A percentile compares a stretch with the other conserved stretches of the same genome.
Evolutionary conservation across 2,329 filamentous ascomycete species (phyloP).

Genomic region (Falciphora oryzae): DNA sequence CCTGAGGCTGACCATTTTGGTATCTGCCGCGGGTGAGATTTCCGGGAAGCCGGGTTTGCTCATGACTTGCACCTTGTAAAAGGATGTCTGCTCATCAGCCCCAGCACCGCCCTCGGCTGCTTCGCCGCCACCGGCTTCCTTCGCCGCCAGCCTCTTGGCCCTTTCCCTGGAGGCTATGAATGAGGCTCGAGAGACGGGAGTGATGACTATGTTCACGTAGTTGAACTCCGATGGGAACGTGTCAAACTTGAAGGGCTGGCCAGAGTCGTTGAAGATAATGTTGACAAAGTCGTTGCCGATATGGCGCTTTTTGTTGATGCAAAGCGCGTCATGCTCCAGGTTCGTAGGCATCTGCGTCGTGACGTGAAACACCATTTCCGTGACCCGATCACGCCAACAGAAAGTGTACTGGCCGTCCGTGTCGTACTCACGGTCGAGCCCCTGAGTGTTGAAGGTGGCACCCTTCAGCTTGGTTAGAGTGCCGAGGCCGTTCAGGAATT

Average conservation of each 20-base stretch:
- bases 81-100: constrained; percentile 35
- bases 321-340: constrained; percentile 66
- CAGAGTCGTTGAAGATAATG: constrained; percentile 92
- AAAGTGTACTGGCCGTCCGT: constrained; percentile 83
- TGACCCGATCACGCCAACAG: constrained; percentile 91
- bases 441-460: constrained; percentile 87
- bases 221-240: constrained; percentile 95
- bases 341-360: constrained; percentile 97
- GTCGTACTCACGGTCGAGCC: constrained; percentile 72
- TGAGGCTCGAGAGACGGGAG: constrained; percentile 73
- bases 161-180: constrained; percentile 60
- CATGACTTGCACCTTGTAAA: constrained; percentile 86
- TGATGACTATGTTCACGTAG: constrained; percentile 94
- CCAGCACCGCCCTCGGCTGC: background rate
- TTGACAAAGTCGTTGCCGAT: constrained; percentile 98
- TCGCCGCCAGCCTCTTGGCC: constrained; percentile 20
- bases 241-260: constrained; percentile 80
- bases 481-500: constrained; percentile 77
- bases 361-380: constrained; percentile 92
- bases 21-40: constrained; percentile 81
- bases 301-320: constrained; percentile 83
- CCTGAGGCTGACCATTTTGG: constrained; percentile 80
- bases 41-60: constrained; percentile 85
- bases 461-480: constrained; percentile 75
- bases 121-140: constrained; percentile 27